A percentile compares a stretch with the other conserved stretches of the same genome.
phyloP scores from a whole-genome alignment of 225 moss, liverwort and hornwort genomes.

The Pseudoscleropodium purum region DNA sequence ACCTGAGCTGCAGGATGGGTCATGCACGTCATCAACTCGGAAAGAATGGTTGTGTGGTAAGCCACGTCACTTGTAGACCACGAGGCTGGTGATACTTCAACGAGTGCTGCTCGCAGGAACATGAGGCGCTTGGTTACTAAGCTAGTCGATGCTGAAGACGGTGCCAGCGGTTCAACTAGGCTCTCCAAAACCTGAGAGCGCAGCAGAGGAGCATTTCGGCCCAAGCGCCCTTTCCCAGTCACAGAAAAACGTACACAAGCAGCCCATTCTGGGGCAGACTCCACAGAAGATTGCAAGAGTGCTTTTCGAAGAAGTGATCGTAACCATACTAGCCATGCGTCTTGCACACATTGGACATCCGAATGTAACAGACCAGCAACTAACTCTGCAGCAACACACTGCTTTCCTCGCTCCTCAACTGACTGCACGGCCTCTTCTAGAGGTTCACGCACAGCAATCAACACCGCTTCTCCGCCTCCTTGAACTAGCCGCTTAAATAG shows the following conservation, averaged over 20 bases:
- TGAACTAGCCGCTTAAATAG: slow-evolving; percentile 87
- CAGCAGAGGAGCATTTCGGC: slow-evolving; percentile 58
- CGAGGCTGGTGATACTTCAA: slow-evolving; percentile 71
- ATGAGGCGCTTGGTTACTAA: slow-evolving; percentile 85
- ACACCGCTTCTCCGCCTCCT: slow-evolving; percentile 65
- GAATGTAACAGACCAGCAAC: slow-evolving; percentile 87
- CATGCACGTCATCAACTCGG: slow-evolving; percentile 81
- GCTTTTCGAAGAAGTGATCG: slow-evolving; percentile 70
- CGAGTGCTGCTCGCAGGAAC: slow-evolving; percentile 85
- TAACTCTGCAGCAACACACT: slow-evolving; percentile 90
- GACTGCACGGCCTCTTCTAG: slow-evolving; percentile 61
- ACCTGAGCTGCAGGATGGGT: slow-evolving; percentile 97
- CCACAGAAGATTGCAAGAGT: slow-evolving; percentile 79
- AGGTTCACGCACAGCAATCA: slow-evolving; percentile 60
- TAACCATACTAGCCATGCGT: slow-evolving; percentile 75
- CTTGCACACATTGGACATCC: slow-evolving; percentile 80
- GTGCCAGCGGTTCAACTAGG: slow-evolving; percentile 75
- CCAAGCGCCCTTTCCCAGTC: slow-evolving; percentile 83
- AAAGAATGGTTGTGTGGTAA: slow-evolving; percentile 65
- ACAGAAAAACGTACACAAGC: slow-evolving; percentile 89
- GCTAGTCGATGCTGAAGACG: slow-evolving; percentile 81
- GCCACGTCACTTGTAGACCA: slow-evolving; percentile 43
- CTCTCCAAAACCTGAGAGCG: slow-evolving; percentile 74
- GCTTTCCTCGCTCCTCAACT: slow-evolving; percentile 85
- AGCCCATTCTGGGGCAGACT: slow-evolving; percentile 93